Percentiles rank a stretch among this genome's conserved stretches.
Evolutionary conservation across 2,329 filamentous ascomycete species (phyloP).

Genomic region (Xylaria sp.): DNA sequence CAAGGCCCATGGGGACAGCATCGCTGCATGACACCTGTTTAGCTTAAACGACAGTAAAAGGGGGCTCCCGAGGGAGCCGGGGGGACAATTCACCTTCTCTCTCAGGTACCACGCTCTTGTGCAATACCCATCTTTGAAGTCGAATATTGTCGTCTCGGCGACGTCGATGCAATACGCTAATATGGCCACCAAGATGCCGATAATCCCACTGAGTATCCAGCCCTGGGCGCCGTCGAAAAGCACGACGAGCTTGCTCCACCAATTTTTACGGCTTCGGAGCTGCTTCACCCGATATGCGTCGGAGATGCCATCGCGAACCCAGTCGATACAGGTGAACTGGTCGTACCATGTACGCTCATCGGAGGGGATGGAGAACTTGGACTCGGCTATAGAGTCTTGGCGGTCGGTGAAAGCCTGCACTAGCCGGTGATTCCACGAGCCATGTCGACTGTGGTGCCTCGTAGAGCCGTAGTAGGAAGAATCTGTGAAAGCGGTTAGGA

Average conservation of each 20-base stretch:
- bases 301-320: slow-evolving; percentile 96
- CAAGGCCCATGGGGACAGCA: slow-evolving; percentile 63
- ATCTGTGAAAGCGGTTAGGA: slow-evolving; percentile 22
- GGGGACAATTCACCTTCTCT: slow-evolving; percentile 60
- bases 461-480: slow-evolving; percentile 38
- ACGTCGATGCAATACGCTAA: slow-evolving; percentile 90
- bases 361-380: slow-evolving; percentile 68
- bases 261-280: slow-evolving; percentile 79
- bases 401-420: slow-evolving; percentile 65
- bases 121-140: slow-evolving; percentile 91
- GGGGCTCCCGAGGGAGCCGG: not conserved
- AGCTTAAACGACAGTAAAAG: slow-evolving; percentile 14
- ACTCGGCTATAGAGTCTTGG: slow-evolving; percentile 64
- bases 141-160: slow-evolving; percentile 83
- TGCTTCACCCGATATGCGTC: slow-evolving; percentile 89
- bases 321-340: slow-evolving; percentile 96
- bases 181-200: slow-evolving; percentile 82
- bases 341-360: slow-evolving; percentile 98
- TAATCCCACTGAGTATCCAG: slow-evolving; percentile 90
- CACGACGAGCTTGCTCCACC: slow-evolving; percentile 77
- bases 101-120: slow-evolving; percentile 71
- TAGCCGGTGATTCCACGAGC: slow-evolving; percentile 66
- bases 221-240: slow-evolving; percentile 88
- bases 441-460: slow-evolving; percentile 61
- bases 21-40: slow-evolving; percentile 44